These are phyloP conservation scores for Pseudevernia furfuracea DNA, from an alignment of 495 filamentous ascomycete species.

Conservation along the genomic window DNA sequence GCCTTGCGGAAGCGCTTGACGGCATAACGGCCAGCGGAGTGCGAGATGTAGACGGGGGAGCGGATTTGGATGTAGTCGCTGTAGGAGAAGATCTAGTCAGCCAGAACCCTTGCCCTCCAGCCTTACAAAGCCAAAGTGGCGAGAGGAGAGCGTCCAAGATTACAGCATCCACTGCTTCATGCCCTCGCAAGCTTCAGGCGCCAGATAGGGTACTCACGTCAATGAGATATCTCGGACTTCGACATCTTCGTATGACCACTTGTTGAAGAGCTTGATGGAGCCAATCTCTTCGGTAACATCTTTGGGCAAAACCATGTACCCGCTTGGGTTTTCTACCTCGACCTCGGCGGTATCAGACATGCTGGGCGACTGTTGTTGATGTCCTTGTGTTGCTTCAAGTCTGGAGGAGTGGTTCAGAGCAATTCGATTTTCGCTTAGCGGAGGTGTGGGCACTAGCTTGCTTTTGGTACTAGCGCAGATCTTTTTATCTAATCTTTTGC, in stretches of 20 bases:
- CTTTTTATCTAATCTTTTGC: conserved; percentile 2
- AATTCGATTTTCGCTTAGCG: conserved; percentile 8
- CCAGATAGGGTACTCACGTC: conserved; percentile 62
- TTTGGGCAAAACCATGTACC: conserved; percentile 84
- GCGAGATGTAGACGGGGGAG: conserved; percentile 93
- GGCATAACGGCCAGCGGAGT: conserved; percentile 97
- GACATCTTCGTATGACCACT: conserved; percentile 97
- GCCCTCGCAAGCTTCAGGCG: not conserved
- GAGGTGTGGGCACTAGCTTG: conserved; percentile 13
- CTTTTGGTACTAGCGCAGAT: not conserved
- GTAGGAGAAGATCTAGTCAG: conserved; percentile 42
- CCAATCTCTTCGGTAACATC: conserved; percentile 86
- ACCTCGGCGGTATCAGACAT: conserved; percentile 97
- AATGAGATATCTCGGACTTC: conserved; percentile 99
- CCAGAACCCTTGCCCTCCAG: conserved; percentile 1
- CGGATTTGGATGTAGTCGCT: conserved; percentile 99
- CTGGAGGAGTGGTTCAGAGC: not conserved
- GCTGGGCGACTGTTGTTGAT: conserved; percentile 35
- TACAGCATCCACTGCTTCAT: not conserved
- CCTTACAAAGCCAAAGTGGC: not conserved
- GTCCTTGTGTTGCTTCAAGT: not conserved
- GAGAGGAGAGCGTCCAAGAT: not conserved
- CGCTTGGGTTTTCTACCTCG: conserved; percentile 71
- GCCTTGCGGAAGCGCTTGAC: conserved; percentile 99
- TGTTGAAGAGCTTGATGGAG: conserved; percentile 95